Base-by-base conservation (phyloP, 345 rosid genomes). In the Kandelia obovata region DNA sequence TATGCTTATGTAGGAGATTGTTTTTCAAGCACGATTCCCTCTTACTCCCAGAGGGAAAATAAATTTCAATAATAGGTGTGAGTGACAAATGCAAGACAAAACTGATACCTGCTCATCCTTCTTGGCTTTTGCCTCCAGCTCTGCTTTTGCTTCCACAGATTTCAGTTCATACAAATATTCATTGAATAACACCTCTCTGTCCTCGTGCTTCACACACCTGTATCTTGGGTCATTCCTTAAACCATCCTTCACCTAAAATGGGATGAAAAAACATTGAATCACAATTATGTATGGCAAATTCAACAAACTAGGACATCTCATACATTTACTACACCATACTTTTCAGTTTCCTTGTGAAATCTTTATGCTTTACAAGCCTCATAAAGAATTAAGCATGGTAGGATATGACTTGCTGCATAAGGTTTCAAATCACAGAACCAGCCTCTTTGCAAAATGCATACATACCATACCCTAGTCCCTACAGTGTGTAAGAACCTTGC, bases 141-240 rank as follows among this genome's bases (percentile, higher is more conserved):
- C 94, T 53, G 76, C 92, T 80, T 83, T 89, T 68, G 82, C 85
- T 67, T 86, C 85, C 5, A 76, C 83, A 68, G 91, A 87, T 80
- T 86, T 95, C 70, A 95, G 82, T 77, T 90, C 97, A 64, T 81
- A 72, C 64, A 90, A 71, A 74, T 87, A 92, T 78, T 89, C 94
- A n/a, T 83, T 86, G 76, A 86, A 95, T 66, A 90, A 77, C 57
- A 77, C 71, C 76, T 92, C 99, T 73, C 99, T 84, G 61, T 90
- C 96, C 72, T 90, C 98, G 66, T 84, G 96, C 73, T 77, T 87
- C 69, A 83, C 88, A 49, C 86, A 82, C 75, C 81, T 85, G 75
- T 92, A 95, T 80, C 99, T 87, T 26, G 88, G 87, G 58, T 95
- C 99, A 83, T 86, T 76, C 79, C 98, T 84, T 75, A 92, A 71